Evolutionary conservation across 2,329 filamentous ascomycete genomes (phyloP), one percentile per base, ranked within the genome.

Genomic region (Ophiostoma montium): DNA sequence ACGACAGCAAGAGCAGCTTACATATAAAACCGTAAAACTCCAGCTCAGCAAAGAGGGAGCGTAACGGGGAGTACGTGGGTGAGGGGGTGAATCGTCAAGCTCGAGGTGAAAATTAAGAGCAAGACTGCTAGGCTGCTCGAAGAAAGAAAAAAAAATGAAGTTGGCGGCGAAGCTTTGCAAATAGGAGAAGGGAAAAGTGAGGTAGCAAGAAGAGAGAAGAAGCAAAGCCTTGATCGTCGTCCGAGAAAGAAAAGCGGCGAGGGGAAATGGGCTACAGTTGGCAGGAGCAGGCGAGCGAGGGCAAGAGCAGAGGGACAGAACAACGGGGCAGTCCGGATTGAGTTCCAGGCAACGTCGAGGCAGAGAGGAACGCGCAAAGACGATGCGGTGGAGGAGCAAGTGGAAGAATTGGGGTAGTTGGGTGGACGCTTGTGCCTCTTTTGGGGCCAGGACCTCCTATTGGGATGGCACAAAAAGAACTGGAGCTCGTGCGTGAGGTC

Each of bases 341-440:
- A 35, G 56, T 60, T 52, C 33, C 33, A 35, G 48, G 23, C 35
- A 65, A 67, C 70, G 18, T 39, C 35, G 21, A 38, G 38, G 38
- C 16, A 50, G 35, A 13, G 19, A 41, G 10, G 39, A 19, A 41
- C 12, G 39, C 31, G 35, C 18, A 18, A 32, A 46, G 47, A 32
- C 41, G 44, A 43, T 44, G 42, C 42, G 42, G 42, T 44, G 42
- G 42, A 44, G 42, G 42, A 44, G 18, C 39, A 48, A 42, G 27
- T 42, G 16, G 30, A 48, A 19, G 16, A 47, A 47, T 15, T 12
- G 38, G 30, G 35, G 27, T n/a, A 41, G 12, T 41, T 27, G 38
- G 32, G 23, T 31, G 41, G 41, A 44, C 27, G 39, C n/a, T n/a
- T n/a, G 39, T 30, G 39, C 23, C 23, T 27, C 23, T 27, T 27